Evolutionary conservation across 2,329 filamentous ascomycete species (phyloP).

Genomic region (Myrmaecium sp.): DNA sequence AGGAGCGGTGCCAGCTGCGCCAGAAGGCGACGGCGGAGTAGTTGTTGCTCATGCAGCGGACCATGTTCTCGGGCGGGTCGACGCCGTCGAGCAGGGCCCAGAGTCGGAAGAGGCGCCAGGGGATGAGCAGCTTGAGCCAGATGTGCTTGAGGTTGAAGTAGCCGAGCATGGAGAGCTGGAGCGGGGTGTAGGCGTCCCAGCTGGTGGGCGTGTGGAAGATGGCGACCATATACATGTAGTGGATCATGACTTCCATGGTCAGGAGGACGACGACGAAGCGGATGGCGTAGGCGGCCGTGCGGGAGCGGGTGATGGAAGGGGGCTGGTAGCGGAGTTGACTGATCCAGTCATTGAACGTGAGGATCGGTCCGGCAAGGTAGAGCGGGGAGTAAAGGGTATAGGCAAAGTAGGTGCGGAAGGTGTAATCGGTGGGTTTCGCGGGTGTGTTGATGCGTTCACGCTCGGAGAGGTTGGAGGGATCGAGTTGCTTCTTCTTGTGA

Average conservation of each 20-base stretch:
- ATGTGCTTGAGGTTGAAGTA: conserved; percentile 96
- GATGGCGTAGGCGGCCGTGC: conserved; percentile 65
- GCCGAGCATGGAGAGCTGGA: conserved; percentile 76
- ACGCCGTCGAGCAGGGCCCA: conserved; percentile 84
- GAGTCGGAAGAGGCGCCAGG: conserved; percentile 97
- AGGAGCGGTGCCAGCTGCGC: conserved; percentile 90
- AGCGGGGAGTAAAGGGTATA: conserved; percentile 85
- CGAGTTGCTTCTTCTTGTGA: conserved; percentile 91
- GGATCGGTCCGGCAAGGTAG: conserved; percentile 80
- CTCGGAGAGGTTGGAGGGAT: conserved; percentile 74
- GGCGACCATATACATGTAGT: conserved; percentile 85
- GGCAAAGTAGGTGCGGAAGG: conserved; percentile 72
- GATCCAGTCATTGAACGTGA: conserved; percentile 97
- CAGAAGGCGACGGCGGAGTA: conserved; percentile 84
- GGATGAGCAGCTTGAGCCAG: conserved; percentile 91
- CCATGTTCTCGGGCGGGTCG: conserved; percentile 95
- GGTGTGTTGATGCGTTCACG: conserved; percentile 68
- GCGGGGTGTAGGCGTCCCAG: conserved; percentile 72
- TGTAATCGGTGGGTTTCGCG: conserved; percentile 53
- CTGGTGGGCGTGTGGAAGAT: conserved; percentile 67
- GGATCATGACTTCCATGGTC: conserved; percentile 70
- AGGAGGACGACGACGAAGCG: conserved; percentile 69
- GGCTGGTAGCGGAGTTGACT: conserved; percentile 63
- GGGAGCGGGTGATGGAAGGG: conserved; percentile 49
- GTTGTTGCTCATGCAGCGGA: conserved; percentile 90